These are phyloP conservation scores for Termitomyces sp. DNA, from an alignment of 1,284 basidiomycete species.

Conservation along the genomic window DNA sequence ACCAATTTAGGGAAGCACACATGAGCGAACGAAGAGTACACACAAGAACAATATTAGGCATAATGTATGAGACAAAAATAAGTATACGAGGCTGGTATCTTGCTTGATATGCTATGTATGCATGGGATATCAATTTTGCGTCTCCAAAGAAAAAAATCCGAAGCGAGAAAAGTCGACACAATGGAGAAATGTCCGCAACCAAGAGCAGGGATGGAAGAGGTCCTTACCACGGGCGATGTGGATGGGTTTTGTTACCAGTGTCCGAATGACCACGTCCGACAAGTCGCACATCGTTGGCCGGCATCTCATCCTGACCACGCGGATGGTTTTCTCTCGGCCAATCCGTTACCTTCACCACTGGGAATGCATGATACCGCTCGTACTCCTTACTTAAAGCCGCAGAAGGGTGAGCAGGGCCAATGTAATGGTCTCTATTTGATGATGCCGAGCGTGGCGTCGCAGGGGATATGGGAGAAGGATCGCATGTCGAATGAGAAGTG, in stretches of 20 bases:
- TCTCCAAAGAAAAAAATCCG: neutral
- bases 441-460: slow-evolving; percentile 38
- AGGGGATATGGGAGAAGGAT: slow-evolving; percentile 44
- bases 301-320: slow-evolving; percentile 4
- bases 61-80: neutral
- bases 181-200: neutral
- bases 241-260: slow-evolving; percentile 23
- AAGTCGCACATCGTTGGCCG: neutral
- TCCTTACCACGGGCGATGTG: slow-evolving; percentile 27
- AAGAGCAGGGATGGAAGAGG: slow-evolving; percentile 6
- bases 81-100: slow-evolving; percentile 7
- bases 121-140: slow-evolving; percentile 4
- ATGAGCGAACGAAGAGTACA: neutral
- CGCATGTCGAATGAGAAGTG: slow-evolving; percentile 35
- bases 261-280: slow-evolving; percentile 20
- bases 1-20: neutral
- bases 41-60: slow-evolving; percentile 2
- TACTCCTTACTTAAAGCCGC: slow-evolving; percentile 3
- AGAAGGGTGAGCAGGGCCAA: neutral
- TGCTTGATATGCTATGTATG: slow-evolving; percentile 4
- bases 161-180: neutral
- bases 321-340: slow-evolving; percentile 6
- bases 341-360: slow-evolving; percentile 2
- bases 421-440: slow-evolving; percentile 17
- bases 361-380: slow-evolving; percentile 6